A percentile compares a stretch with the other conserved stretches of the same genome.
These are phyloP conservation scores for Fraxinus xanthoxyloides DNA, from an alignment of 305 asterid genomes.

Conservation along the genomic window DNA sequence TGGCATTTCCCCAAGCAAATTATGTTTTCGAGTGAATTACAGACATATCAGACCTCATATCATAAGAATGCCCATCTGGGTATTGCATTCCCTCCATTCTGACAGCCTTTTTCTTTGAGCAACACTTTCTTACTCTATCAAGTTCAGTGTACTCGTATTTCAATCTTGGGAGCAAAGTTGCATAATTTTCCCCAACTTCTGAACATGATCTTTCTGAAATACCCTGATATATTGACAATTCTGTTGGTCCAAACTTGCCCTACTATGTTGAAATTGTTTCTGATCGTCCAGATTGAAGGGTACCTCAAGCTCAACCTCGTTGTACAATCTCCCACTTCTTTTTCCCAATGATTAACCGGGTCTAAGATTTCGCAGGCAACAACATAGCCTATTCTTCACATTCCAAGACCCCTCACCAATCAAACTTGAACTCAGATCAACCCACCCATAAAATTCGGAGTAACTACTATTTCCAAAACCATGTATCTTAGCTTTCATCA, in stretches of 20 bases:
- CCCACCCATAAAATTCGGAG: not conserved
- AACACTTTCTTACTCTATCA: conserved; percentile 33
- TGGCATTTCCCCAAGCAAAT: conserved; percentile 42
- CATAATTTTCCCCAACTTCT: not conserved
- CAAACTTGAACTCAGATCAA: conserved; percentile 28
- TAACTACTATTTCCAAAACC: conserved; percentile 23
- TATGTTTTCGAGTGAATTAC: conserved; percentile 17
- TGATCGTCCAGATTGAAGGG: conserved; percentile 42
- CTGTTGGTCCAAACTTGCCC: conserved; percentile 57
- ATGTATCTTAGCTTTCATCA: conserved; percentile 36
- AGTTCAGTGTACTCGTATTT: conserved; percentile 53
- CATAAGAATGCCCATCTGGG: conserved; percentile 42
- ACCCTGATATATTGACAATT: conserved; percentile 25
- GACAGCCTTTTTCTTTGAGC: conserved; percentile 21
- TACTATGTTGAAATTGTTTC: conserved; percentile 23
- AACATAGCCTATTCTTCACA: conserved; percentile 33
- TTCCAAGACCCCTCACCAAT: conserved; percentile 70
- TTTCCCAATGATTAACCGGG: conserved; percentile 10
- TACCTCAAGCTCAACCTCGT: conserved; percentile 45
- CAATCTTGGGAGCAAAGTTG: conserved; percentile 22
- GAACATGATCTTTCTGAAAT: conserved; percentile 35
- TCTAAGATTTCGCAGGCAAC: conserved; percentile 46
- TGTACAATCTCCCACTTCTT: conserved; percentile 46
- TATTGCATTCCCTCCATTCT: conserved; percentile 27
- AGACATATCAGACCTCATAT: conserved; percentile 46